These are phyloP conservation scores for Cudoniella acicularis DNA, from an alignment of 495 filamentous ascomycete species.

Conservation along the genomic window DNA sequence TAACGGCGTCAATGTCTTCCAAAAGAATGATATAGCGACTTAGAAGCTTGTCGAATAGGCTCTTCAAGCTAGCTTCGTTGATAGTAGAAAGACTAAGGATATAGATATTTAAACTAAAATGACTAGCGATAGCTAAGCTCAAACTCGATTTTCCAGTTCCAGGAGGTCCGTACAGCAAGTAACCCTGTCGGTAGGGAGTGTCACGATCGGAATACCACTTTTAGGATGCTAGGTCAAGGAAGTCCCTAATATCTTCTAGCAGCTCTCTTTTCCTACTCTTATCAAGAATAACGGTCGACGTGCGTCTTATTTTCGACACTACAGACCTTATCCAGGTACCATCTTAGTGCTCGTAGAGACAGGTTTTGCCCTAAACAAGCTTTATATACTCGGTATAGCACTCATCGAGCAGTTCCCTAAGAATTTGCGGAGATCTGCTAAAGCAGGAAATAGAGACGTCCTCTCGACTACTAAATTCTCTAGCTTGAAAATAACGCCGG, in stretches of 20 bases:
- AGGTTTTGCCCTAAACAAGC: too few relatives aligned
- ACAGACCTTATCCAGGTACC: conserved; percentile 3
- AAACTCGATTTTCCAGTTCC: conserved; percentile 64
- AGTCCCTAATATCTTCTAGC: conserved; percentile 6
- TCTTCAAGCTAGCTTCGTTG: conserved; percentile 63
- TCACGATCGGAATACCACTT: conserved; percentile 9
- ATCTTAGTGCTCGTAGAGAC: too few relatives aligned
- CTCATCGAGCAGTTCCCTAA: too few relatives aligned
- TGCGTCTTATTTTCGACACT: conserved; percentile 3
- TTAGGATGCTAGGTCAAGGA: conserved; percentile 3
- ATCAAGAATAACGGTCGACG: conserved; percentile 9
- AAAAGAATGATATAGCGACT: conserved; percentile 63
- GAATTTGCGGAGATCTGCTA: too few relatives aligned
- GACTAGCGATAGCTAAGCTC: conserved; percentile 60
- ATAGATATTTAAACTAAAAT: conserved; percentile 62
- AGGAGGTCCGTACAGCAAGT: conserved; percentile 84
- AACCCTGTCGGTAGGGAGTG: conserved; percentile 66
- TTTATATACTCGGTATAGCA: too few relatives aligned
- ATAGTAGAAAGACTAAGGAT: too few relatives aligned
- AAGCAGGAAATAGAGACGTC: too few relatives aligned
- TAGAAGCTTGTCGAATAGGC: conserved; percentile 64
- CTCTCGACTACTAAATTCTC: conserved; percentile 9
- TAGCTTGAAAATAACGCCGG: conserved; percentile 7
- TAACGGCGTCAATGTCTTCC: conserved; percentile 72
- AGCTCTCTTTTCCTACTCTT: conserved; percentile 8